Percentiles rank a stretch among this genome's conserved stretches.
Conservation (phyloP, 1,284 basidiomycete species). For the Thecaphora frezii region DNA sequence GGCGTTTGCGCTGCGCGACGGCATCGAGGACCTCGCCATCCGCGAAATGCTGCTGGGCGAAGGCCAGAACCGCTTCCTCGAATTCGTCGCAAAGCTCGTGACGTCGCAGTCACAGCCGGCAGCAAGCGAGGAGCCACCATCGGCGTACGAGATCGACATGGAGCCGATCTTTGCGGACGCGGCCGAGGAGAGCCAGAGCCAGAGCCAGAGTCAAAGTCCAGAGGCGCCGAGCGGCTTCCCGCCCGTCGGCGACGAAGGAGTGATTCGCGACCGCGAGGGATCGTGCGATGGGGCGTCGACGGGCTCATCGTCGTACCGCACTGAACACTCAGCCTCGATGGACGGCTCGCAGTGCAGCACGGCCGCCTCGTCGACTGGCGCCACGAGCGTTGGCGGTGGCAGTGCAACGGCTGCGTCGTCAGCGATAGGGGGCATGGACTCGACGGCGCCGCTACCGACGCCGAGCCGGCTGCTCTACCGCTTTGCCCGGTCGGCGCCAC, state of each 20-base stretch:
- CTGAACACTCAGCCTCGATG: not conserved
- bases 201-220: not conserved
- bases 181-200: constrained; percentile 7
- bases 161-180: constrained; percentile 23
- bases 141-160: constrained; percentile 17
- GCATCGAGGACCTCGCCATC: constrained; percentile 43
- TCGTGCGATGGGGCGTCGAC: not conserved
- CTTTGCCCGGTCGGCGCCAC: constrained; percentile 42
- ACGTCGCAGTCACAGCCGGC: not conserved
- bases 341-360: not conserved
- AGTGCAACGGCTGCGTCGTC: too few species aligned
- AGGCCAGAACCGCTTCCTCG: constrained; percentile 42
- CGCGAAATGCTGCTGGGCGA: constrained; percentile 44
- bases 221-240: not conserved
- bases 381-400: too few species aligned
- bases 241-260: too few species aligned
- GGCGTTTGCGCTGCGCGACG: constrained; percentile 53
- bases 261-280: not conserved
- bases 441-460: constrained; percentile 16
- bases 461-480: constrained; percentile 42
- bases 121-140: not conserved
- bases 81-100: constrained; percentile 23
- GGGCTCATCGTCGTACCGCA: not conserved
- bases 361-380: not conserved
- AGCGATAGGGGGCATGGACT: too few species aligned